These are phyloP conservation scores for Auxenochlorella pyrenoidosa DNA, from an alignment of 139 green algal genomes.

Conservation along the genomic window DNA sequence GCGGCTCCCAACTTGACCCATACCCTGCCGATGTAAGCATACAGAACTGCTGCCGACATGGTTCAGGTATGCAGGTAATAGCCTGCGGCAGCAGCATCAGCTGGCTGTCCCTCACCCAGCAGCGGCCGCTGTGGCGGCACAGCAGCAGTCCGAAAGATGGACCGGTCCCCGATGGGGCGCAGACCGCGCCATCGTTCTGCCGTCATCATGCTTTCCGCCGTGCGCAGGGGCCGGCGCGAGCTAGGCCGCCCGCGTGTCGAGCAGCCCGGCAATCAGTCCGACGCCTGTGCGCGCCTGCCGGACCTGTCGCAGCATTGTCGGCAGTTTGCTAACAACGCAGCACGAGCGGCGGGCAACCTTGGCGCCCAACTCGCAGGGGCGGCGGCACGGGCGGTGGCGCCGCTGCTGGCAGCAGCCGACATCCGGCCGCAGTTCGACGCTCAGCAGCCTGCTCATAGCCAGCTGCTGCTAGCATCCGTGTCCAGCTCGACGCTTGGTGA, in stretches of 20 bases:
- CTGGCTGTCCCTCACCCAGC: too few relatives aligned
- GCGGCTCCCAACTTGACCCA: too few relatives aligned
- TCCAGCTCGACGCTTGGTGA: not conserved
- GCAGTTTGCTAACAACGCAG: not conserved
- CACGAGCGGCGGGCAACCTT: not conserved
- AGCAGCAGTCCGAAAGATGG: too few relatives aligned
- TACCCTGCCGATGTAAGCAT: too few relatives aligned
- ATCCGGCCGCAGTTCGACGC: not conserved
- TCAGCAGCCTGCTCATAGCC: not conserved
- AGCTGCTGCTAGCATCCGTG: constrained; percentile 33
- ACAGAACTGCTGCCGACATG: too few relatives aligned
- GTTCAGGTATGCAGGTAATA: too few relatives aligned
- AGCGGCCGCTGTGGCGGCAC: too few relatives aligned
- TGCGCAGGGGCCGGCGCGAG: not conserved
- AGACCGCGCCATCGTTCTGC: not conserved
- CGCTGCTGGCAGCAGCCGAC: not conserved
- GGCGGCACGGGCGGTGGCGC: not conserved
- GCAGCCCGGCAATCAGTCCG: not conserved
- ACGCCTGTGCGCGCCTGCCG: not conserved
- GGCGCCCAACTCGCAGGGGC: not conserved
- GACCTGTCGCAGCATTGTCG: not conserved
- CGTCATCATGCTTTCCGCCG: not conserved
- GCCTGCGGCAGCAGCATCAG: too few relatives aligned
- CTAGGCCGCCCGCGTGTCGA: not conserved
- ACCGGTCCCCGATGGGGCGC: too few relatives aligned